Base-by-base conservation (phyloP, 2,329 filamentous ascomycete species). In the Penicillium sp. region DNA sequence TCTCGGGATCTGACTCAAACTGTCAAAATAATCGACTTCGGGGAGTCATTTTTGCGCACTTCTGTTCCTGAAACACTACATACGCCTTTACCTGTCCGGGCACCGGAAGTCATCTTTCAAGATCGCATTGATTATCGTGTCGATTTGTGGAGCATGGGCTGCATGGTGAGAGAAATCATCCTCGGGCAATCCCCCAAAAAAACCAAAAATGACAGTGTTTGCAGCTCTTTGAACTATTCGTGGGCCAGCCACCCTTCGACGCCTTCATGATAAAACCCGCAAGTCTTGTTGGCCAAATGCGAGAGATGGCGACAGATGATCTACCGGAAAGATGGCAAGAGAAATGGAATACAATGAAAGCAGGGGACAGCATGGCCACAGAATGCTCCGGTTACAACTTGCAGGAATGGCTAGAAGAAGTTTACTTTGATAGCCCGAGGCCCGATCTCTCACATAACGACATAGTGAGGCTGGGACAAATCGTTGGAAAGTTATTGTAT, bases 101-200 rank as follows among this genome's bases (percentile, higher is more conserved):
- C 74, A 41, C 74, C 75, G 0, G 74, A 77, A 60, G 58, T 73
- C 47, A 66, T 78, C 25, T 75, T 77, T 50, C 40, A 62, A 43
- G 72, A 76, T 26, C 51, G 46, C 11, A 52, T 73, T 43, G 69
- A 76, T 61, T 59, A 72, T 63, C 67, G 63, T 45, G 66, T 76
- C 5, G 72, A 77, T 47, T 54, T 76, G 14, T 77, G 72, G 73
- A 71, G 71, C 56, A 63, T 71, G 61, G 73, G 68, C 2, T 75
- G 69, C 42, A 64, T 22, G 22, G 22, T 22, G 4, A 22, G 22
- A 4, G 22, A 22, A 22, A 22, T 22, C 4, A 4, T 22, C 22
- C 22, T 22, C 22, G 22, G 22, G 22, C 22, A 22, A 22, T 3
- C 2, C 22, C 4, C 4, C 22, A 22, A 22, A 22, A 22, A 22